Percentiles rank a stretch among this genome's conserved stretches.
phyloP scores from a whole-genome alignment of 345 rosid genomes.

The Syzygium oleosum region DNA sequence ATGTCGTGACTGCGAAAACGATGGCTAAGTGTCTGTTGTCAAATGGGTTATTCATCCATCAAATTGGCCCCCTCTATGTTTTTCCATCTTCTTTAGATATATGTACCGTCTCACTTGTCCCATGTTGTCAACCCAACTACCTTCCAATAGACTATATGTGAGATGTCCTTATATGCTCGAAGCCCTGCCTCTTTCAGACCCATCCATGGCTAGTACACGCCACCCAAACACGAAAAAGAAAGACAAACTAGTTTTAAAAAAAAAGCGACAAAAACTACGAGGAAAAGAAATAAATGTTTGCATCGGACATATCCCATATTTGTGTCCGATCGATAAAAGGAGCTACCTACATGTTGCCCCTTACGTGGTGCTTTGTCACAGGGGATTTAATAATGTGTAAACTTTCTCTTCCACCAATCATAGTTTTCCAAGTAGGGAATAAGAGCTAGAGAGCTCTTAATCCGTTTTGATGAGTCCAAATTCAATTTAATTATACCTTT shows the following conservation, averaged over 20 bases:
- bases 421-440: not conserved
- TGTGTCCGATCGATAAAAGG: not conserved
- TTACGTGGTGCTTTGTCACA: not conserved
- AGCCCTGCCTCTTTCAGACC: not conserved
- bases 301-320: too few relatives aligned
- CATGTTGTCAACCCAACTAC: not conserved
- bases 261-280: too few relatives aligned
- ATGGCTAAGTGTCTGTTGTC: not conserved
- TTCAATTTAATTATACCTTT: not conserved
- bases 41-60: not conserved
- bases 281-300: too few relatives aligned
- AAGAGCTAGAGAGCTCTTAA: not conserved
- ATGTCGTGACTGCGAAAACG: not conserved
- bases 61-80: not conserved
- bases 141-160: not conserved
- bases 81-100: not conserved
- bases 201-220: not conserved
- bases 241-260: too few relatives aligned
- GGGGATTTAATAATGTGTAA: not conserved
- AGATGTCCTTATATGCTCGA: not conserved
- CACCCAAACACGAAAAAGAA: not conserved
- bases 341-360: not conserved
- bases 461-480: not conserved
- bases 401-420: not conserved
- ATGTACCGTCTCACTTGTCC: not conserved